Percentiles rank a stretch among this genome's conserved stretches.
Evolutionary conservation across 768 basidiomycete genomes (phyloP).

Genomic region (Roridomyces roridus): DNA sequence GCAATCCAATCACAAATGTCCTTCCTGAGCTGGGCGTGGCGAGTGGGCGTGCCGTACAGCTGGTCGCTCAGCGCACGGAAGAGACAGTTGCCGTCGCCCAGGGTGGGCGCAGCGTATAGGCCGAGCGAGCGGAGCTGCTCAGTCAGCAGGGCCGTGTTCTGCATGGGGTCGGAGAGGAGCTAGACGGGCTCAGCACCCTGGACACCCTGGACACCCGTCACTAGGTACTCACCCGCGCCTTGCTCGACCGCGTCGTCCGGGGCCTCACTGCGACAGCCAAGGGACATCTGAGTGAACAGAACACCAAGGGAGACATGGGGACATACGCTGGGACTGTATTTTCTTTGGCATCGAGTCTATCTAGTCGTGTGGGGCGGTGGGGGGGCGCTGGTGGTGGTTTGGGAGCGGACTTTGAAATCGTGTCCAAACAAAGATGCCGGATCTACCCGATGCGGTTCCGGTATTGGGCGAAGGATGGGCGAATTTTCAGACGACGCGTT

Average conservation of each 20-base stretch:
- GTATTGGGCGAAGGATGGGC: no score
- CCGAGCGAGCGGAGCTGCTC: slow-evolving; percentile 79
- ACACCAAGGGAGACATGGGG: no score
- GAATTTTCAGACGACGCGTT: no score
- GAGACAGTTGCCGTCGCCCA: slow-evolving; percentile 93
- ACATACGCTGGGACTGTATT: slow-evolving; percentile 27
- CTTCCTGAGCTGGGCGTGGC: slow-evolving; percentile 70
- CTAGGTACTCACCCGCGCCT: slow-evolving; percentile 54
- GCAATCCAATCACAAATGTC: slow-evolving; percentile 88
- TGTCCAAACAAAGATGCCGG: not conserved
- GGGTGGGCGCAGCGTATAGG: slow-evolving; percentile 84
- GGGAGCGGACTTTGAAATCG: slow-evolving; percentile 1
- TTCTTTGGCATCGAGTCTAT: slow-evolving; percentile 13
- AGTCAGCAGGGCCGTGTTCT: slow-evolving; percentile 70
- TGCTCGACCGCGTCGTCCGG: slow-evolving; percentile 62
- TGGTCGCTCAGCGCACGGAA: slow-evolving; percentile 93
- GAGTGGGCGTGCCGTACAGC: slow-evolving; percentile 74
- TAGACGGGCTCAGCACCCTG: slow-evolving; percentile 28
- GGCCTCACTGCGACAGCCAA: slow-evolving; percentile 60
- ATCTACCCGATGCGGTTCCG: no score
- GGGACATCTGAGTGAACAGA: not conserved
- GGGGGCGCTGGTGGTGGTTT: slow-evolving; percentile 14
- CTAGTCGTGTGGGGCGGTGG: not conserved
- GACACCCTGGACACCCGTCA: slow-evolving; percentile 25
- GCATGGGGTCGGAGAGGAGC: slow-evolving; percentile 62